Evolutionary conservation across 805 yeast species (phyloP).

Genomic region (Wickerhamiella siamensis): DNA sequence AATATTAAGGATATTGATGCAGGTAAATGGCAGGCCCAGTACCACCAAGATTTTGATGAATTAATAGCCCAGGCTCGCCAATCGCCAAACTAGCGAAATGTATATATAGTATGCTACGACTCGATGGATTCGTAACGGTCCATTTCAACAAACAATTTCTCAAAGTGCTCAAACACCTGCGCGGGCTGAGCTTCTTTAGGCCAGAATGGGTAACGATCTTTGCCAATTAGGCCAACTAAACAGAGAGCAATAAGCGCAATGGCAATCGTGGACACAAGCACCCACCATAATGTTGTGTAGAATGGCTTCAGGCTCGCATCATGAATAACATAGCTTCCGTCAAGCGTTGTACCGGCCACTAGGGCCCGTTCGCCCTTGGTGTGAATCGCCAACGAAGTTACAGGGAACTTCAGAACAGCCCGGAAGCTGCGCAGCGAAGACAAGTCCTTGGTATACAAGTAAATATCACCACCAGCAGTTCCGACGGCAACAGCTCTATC

Average conservation of each 20-base stretch:
- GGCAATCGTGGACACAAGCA: conserved; percentile 7
- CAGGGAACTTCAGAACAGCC: conserved; percentile 14
- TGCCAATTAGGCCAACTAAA: background rate
- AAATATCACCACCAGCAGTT: conserved; percentile 15
- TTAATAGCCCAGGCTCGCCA: conserved; percentile 11
- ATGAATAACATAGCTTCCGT: conserved; percentile 11
- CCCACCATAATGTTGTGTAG: conserved; percentile 11
- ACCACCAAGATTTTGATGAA: conserved; percentile 16
- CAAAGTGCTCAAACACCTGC: too few relatives aligned
- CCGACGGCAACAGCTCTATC: conserved; percentile 13
- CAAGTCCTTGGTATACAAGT: conserved; percentile 7
- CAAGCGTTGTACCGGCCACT: conserved; percentile 12
- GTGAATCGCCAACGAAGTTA: conserved; percentile 14
- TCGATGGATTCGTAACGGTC: too few relatives aligned
- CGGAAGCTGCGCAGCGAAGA: conserved; percentile 2
- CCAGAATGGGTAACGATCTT: too few relatives aligned
- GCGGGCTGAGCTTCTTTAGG: too few relatives aligned
- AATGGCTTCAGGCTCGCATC: background rate
- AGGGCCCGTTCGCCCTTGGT: conserved; percentile 3
- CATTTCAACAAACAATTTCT: background rate
- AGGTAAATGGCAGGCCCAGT: conserved; percentile 7
- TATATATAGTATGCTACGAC: background rate
- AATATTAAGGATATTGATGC: conserved; percentile 12
- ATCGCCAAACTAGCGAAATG: background rate
- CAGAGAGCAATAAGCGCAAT: conserved; percentile 8